Base-by-base conservation (phyloP, 805 yeast species). In the Zygoascus ofunaensis region DNA sequence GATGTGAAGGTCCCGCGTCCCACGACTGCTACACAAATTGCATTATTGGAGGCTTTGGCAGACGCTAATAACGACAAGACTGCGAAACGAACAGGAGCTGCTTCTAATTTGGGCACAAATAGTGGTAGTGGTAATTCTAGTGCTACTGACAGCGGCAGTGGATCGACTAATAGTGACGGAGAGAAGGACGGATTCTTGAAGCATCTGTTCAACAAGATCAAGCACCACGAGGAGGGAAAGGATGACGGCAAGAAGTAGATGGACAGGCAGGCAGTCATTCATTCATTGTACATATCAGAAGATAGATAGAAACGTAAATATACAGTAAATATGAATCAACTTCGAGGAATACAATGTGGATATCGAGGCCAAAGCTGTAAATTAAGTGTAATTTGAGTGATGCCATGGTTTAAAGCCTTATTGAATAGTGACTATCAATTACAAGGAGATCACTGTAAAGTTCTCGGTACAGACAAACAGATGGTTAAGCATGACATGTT, bases 41-140 rank as follows among this genome's bases (percentile, higher is more conserved):
- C 94, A 23, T 68, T 92, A 44, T 72, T 94, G 56, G 99, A 92
- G 61, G 95, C 96, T 0, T 72, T 92, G 50, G 98, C 99, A 1
- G 96, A 87, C 58, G 82, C 94, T 2, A 74, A 82, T 40, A 77
- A 83, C 47, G 99, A 92, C 61, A 70, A 70, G 36, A 73, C 71
- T 20, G 98, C 98, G 2, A 82, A 74, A 53, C 70, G 94, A 51
- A 69, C 80, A 10, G 79, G 38, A 24, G 42, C 37, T 22, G 24
- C 37, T 17, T 24, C 48, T 5, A 43, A 38, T 14, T 22, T n/a
- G n/a, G 39, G 38, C 24, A n/a, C n/a, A n/a, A n/a, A n/a, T n/a
- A n/a, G n/a, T n/a, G 30, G 40, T 4, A 37, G 38, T 23, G 42
- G 36, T 12, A 37, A 30, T 21, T 43, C 39, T 20, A 38, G 37